phyloP scores from a whole-genome alignment of 345 rosid species.

The Aquilaria malaccensis region DNA sequence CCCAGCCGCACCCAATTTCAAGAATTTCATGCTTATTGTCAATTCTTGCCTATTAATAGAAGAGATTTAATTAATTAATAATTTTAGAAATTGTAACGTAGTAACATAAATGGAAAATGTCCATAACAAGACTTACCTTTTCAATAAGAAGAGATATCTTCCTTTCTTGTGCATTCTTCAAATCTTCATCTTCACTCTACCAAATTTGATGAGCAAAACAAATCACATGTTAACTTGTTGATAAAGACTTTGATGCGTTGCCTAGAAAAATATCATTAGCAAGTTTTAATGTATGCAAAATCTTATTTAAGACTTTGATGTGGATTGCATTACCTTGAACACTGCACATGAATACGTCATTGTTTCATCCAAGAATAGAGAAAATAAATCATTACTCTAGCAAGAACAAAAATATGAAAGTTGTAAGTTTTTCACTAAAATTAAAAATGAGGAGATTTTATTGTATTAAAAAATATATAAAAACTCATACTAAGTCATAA shows the following conservation, averaged over 20 bases:
- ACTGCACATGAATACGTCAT: constrained; percentile 86
- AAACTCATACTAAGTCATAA: constrained; percentile 67
- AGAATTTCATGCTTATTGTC: constrained; percentile 55
- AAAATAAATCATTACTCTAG: constrained; percentile 80
- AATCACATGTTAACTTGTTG: neutral
- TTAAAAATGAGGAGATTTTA: neutral
- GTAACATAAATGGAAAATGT: neutral
- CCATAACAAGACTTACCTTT: constrained; percentile 34
- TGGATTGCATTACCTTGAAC: constrained; percentile 48
- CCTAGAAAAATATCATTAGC: neutral
- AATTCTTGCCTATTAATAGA: constrained; percentile 45
- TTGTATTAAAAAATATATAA: too few relatives aligned
- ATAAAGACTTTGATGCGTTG: neutral
- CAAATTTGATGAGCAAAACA: neutral
- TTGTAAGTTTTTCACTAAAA: constrained; percentile 2
- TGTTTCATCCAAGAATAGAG: constrained; percentile 76
- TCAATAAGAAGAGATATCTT: constrained; percentile 64
- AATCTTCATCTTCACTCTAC: constrained; percentile 58
- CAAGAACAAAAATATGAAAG: constrained; percentile 2
- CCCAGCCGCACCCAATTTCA: constrained; percentile 97
- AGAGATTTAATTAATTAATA: neutral
- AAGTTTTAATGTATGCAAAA: neutral
- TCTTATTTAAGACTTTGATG: neutral
- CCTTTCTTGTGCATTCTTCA: constrained; percentile 67
- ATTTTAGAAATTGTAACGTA: neutral